Base-by-base conservation (phyloP, 305 asterid genomes). In the Caryopteris hybrid region DNA sequence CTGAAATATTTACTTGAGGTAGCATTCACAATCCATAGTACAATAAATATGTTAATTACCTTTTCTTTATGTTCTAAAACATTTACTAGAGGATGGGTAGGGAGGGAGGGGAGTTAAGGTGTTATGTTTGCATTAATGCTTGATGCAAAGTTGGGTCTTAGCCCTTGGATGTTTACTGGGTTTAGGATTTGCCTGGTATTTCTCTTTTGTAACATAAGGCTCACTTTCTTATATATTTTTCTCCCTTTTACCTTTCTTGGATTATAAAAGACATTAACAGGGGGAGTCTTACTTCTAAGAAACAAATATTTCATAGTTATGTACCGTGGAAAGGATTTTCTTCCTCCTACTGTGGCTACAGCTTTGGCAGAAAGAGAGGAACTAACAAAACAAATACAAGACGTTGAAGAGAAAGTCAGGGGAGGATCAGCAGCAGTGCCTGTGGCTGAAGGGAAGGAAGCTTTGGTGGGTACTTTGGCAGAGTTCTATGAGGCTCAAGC, bases 321-420 rank as follows among this genome's bases (percentile, higher is more conserved):
- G 78, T 91, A 91, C 82, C 96, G 99, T 5, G 99, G 99, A 72
- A 94, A 94, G 82, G 99, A 91, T 85, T 94, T 89, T 72, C 86
- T 94, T 31, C 96, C 99, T 17, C 89, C 97, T 2, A 74, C 78
- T 75, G 98, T 94, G 51, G 98, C 96, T 61, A 55, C 87, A 79
- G 92, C 87, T 76, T 78, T 94, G 77, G 80, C 85, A 11, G 97
- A 94, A 80, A 86, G 99, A 71, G 87, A 86, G 80, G 95, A 94
- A 78, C 79, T 84, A 74, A 83, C 98, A 53, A 91, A 89, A 74
- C 86, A 89, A 80, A 81, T 88, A 66, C 93, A 91, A 83, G 91
- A 87, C 57, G 90, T 82, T 57, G 99, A 94, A 79, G 99, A 94
- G 83, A 85, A 81, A 76, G 84, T 81, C 16, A 84, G 96, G 70